Percentiles rank a stretch among this genome's conserved stretches.
Conservation (phyloP, 2,329 filamentous ascomycete genomes). For the Fusarium annulatum region DNA sequence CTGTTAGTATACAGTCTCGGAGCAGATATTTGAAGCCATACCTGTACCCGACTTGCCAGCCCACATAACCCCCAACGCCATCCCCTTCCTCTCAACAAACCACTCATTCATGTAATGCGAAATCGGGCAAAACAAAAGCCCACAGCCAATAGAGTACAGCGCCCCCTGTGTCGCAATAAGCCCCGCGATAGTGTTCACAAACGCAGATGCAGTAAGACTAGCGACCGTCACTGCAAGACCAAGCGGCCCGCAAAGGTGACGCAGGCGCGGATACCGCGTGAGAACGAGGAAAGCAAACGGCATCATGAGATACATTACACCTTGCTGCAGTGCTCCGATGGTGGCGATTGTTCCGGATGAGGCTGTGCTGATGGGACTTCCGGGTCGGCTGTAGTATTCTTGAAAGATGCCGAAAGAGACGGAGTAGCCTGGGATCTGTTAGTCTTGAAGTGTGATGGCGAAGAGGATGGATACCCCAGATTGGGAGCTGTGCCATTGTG, state of each 20-base stretch:
- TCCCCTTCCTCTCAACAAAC: slow-evolving; percentile 63
- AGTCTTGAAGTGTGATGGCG: fast-evolving
- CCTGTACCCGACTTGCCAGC: slow-evolving; percentile 56
- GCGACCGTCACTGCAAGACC: slow-evolving; percentile 61
- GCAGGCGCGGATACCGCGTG: slow-evolving; percentile 53
- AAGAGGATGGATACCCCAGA: slow-evolving; percentile 41
- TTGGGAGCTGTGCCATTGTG: slow-evolving; percentile 46
- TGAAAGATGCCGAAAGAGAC: slow-evolving; percentile 74
- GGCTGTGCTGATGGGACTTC: slow-evolving; percentile 60
- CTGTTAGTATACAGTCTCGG: fast-evolving
- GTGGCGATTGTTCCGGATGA: slow-evolving; percentile 42
- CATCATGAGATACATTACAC: slow-evolving; percentile 64
- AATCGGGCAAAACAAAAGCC: slow-evolving; percentile 62
- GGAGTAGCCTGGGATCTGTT: slow-evolving; percentile 39
- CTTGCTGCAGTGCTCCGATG: slow-evolving; percentile 44
- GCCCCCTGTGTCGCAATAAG: slow-evolving; percentile 69
- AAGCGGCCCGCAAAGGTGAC: slow-evolving; percentile 54
- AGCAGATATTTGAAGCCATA: neutral
- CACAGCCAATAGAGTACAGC: slow-evolving; percentile 66
- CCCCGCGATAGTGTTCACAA: slow-evolving; percentile 60
- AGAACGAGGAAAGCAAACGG: slow-evolving; percentile 60
- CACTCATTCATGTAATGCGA: slow-evolving; percentile 69
- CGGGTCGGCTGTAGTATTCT: slow-evolving; percentile 70
- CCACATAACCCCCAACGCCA: slow-evolving; percentile 69
- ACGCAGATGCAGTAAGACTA: slow-evolving; percentile 60